Evolutionary conservation across 2,329 filamentous ascomycete genomes (phyloP), one percentile per base, ranked within the genome.

Genomic region (Coleophoma eucalyptorum): DNA sequence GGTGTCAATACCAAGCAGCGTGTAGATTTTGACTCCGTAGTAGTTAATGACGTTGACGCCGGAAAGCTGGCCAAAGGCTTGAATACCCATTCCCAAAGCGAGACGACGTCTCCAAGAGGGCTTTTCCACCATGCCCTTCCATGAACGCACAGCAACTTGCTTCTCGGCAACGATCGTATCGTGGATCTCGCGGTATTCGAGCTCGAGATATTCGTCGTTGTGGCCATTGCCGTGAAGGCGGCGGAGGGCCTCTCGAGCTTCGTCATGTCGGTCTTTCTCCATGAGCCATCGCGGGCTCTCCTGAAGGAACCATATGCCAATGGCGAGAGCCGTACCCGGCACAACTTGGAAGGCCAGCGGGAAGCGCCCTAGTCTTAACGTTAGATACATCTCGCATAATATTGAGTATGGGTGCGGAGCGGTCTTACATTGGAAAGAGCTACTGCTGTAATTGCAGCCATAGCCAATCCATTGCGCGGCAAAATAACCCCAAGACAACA

Each of bases 151-250:
- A 19, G 60, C 55, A 15, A 58, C 49, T 6, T 55, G 51, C 1
- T 81, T 79, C 56, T 83, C 79, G 59, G 83, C 83, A 49, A 79
- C 63, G 1, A 73, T 75, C 57, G 80, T 76, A 0, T 78, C 77
- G 19, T 68, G 67, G 55, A 78, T 78, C 58, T 78, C 74, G 6
- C 66, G 62, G 52, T 66, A 73, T 51, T 78, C 73, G 49, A 70
- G 69, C 46, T 73, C 68, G 3, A 78, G 74, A 21, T 49, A 54
- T 16, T 78, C 73, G 51, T 80, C 69, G 42, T 77, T 71, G 50
- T 73, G 66, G 33, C 72, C 72, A 43, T 73, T 71, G 18, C 74
- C 72, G 56, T 82, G 82, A 56, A 79, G 80, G 51, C 75, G 76
- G 6, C 75, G 72, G 50, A 87, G 72, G 3, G 78, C 74, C 4